Conservation (phyloP, 2,329 filamentous ascomycete genomes). For the Scleromitrula shiraiana region DNA sequence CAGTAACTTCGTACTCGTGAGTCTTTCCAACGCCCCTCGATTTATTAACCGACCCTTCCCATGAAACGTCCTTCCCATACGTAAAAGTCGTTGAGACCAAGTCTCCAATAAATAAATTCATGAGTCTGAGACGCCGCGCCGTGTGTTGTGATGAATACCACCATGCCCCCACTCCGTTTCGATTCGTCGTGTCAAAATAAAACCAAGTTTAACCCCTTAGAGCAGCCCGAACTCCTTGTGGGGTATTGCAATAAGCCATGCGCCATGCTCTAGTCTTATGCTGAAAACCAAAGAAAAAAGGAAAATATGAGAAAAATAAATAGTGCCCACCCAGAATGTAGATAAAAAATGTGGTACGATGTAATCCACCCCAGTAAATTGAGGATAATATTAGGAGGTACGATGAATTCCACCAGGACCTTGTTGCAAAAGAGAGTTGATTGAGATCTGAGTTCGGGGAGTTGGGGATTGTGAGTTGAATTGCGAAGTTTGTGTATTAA, state of each 20-base stretch:
- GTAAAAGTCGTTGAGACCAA: not conserved
- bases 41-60: not conserved
- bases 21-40: not conserved
- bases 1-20: not conserved
- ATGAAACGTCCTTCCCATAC: not conserved
- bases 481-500: not conserved
- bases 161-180: too few species aligned
- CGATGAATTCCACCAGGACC: not conserved
- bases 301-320: not conserved
- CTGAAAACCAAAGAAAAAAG: not conserved
- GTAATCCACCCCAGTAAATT: not conserved
- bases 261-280: not conserved
- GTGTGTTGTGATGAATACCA: too few species aligned
- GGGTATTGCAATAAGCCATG: not conserved
- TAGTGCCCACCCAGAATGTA: not conserved
- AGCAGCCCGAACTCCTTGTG: not conserved
- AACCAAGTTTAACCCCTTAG: not conserved
- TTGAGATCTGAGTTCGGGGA: conserved; percentile 7
- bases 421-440: conserved; percentile 1
- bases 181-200: not conserved
- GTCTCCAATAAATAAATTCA: not conserved
- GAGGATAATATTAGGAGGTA: not conserved
- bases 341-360: not conserved
- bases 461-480: not conserved
- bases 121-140: not conserved